A percentile compares a stretch with the other conserved stretches of the same genome.
phyloP scores from a whole-genome alignment of 495 filamentous ascomycete genomes.

The Pyronema omphalodes region DNA sequence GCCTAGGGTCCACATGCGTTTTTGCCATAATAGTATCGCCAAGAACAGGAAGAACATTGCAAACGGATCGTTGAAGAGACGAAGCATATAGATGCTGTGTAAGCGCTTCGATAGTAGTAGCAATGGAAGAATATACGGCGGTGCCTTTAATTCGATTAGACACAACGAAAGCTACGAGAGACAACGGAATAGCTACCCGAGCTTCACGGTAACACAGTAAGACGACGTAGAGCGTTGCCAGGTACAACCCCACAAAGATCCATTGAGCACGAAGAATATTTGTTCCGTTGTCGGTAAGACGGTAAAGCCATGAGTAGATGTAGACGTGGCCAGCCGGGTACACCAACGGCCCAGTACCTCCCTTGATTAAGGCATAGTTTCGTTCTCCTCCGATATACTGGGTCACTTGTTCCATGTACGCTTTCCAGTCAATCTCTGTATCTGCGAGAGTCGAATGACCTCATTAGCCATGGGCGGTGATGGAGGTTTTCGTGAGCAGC shows the following conservation, averaged over 20 bases:
- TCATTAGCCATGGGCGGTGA: neutral
- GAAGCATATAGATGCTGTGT: conserved; percentile 81
- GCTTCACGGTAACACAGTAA: conserved; percentile 66
- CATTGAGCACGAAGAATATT: conserved; percentile 65
- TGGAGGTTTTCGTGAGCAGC: conserved; percentile 16
- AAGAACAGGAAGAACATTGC: conserved; percentile 64
- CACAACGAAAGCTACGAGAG: neutral
- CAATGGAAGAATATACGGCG: conserved; percentile 74
- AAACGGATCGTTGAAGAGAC: conserved; percentile 90
- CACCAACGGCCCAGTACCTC: conserved; percentile 79
- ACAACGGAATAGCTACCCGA: conserved; percentile 29
- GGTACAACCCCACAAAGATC: conserved; percentile 61
- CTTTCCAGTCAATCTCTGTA: conserved; percentile 94
- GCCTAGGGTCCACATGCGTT: conserved; percentile 48
- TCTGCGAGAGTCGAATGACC: conserved; percentile 34
- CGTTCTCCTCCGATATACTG: conserved; percentile 68
- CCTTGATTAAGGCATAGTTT: conserved; percentile 70
- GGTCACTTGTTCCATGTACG: conserved; percentile 85
- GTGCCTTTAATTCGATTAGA: conserved; percentile 36
- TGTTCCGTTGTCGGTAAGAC: conserved; percentile 53
- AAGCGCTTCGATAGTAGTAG: conserved; percentile 79
- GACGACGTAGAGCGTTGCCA: conserved; percentile 53
- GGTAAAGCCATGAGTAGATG: conserved; percentile 64
- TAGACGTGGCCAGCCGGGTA: conserved; percentile 90
- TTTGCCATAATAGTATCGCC: conserved; percentile 59